Evolutionary conservation across 2,329 filamentous ascomycete species (phyloP), one percentile per base, ranked within the genome.

Genomic region (Leptodontidium sp.): DNA sequence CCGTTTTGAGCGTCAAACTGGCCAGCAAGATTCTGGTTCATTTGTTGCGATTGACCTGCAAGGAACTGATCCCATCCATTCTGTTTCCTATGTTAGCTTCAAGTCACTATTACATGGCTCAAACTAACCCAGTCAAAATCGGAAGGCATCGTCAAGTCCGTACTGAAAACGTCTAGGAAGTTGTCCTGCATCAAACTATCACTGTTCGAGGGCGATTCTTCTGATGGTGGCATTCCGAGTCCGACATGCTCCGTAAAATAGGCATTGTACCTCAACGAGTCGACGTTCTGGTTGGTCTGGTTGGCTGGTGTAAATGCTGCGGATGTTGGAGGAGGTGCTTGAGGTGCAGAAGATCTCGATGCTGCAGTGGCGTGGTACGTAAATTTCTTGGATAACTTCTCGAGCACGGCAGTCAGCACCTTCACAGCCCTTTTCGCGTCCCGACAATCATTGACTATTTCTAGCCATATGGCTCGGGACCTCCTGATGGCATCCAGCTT

Each of bases 101-200:
- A 17, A 11, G 29, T 11, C 17, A 49, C 21, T 29, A 15, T 45
- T 2, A 61, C 24, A 29, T 21, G 21, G 12, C 17, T 21, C 26
- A 53, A 47, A 68, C 69, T 65, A 52, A 75, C 73, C 73, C 72
- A 75, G 55, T 74, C 66, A 45, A 74, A 74, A 61, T 74, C 70
- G 24, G 63, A 65, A 0, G 72, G 68, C 1, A 71, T 38, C 11
- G 68, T 65, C 43, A 73, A 58, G 57, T 73, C 70, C 8, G 53
- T 57, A 9, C 67, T 66, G 58, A 75, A 32, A 5, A 64, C 68
- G 29, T 73, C 71, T 38, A 72, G 49, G n/a, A 74, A 71, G 4
- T 64, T 61, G 49, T 72, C 65, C 35, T 70, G 67, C 67, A 72
- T 74, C 24, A 64, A 29, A 24, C 57, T 32, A 52, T 73, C 64